Base-by-base conservation (phyloP, 495 filamentous ascomycete species). In the Neurospora pannonica region DNA sequence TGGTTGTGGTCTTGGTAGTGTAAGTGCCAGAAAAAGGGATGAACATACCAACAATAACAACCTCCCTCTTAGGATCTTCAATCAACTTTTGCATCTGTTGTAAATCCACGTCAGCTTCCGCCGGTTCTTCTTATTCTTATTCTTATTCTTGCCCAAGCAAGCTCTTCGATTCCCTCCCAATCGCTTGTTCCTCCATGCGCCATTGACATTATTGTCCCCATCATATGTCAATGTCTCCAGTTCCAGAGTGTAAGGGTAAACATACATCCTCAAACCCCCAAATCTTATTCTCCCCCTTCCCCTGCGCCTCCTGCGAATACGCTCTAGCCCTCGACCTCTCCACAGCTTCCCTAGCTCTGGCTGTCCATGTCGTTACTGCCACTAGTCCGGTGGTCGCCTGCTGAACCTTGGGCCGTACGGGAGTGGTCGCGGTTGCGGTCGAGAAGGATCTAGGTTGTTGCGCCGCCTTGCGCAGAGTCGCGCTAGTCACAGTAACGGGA, bases 251-350 rank as follows among this genome's bases (percentile, higher is more conserved):
- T 11, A 0, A 3, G 38, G 72, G 24, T 1, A 36, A 38, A 11
- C 9, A 38, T 73, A 87, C 86, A 21, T 84, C 82, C 69, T 86
- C 82, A 75, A 87, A 87, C 10, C 38, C 77, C 79, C 82, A 88
- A 71, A 85, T 84, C 80, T 84, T 86, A 76, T 76, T 83, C 69
- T 70, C 74, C 10, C 75, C 71, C 38, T 77, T 70, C 38, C 79
- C 46, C 1, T 42, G 38, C 1, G 70, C 43, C 34, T 40, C 37
- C 54, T 73, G 72, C 1, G 72, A 73, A 31, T 73, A 73, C 2
- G 70, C 70, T 5, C 48, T 60, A 0, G 46, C 46, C 48, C 46
- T 54, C 4, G 8, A 13, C 48, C 48, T 28, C 2, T 28, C 21
- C 3, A 28, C 11, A 60, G 48, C 48, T 1, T 60, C 21, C 21